phyloP scores from a whole-genome alignment of 2,329 filamentous ascomycete genomes.

The Arthrinium phaeospermum region DNA sequence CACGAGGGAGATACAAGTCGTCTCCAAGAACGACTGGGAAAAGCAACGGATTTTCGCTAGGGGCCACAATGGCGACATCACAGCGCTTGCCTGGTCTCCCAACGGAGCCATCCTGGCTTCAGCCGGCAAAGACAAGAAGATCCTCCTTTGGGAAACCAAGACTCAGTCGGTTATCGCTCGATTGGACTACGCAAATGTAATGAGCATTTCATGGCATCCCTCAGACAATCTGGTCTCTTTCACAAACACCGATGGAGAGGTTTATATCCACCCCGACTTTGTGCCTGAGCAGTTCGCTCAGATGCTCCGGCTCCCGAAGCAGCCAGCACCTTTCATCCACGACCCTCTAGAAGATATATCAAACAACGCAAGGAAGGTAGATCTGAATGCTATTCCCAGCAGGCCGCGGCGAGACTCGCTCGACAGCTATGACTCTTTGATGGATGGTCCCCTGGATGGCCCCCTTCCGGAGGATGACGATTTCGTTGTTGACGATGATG shows the following conservation, averaged over 20 bases:
- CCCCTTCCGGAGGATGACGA: slow-evolving; percentile 67
- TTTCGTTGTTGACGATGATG: slow-evolving; percentile 95
- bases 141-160: slow-evolving; percentile 87
- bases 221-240: slow-evolving; percentile 88
- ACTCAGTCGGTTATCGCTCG: slow-evolving; percentile 81
- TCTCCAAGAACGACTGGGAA: slow-evolving; percentile 90
- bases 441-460: slow-evolving; percentile 62
- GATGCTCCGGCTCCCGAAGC: slow-evolving; percentile 62
- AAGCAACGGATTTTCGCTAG: slow-evolving; percentile 79
- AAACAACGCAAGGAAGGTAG: slow-evolving; percentile 64
- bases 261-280: slow-evolving; percentile 85
- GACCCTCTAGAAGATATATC: slow-evolving; percentile 75
- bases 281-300: slow-evolving; percentile 62
- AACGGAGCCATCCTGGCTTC: slow-evolving; percentile 88
- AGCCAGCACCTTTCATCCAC: slow-evolving; percentile 85
- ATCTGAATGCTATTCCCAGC: slow-evolving; percentile 58
- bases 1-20: slow-evolving; percentile 81
- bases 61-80: slow-evolving; percentile 84
- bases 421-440: slow-evolving; percentile 83
- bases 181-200: slow-evolving; percentile 81
- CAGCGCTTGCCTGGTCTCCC: slow-evolving; percentile 88
- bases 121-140: slow-evolving; percentile 69
- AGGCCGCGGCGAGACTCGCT: slow-evolving; percentile 66
- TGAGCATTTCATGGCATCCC: slow-evolving; percentile 90
- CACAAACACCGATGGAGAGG: slow-evolving; percentile 88